phyloP scores from a whole-genome alignment of 345 rosid species.

The Conringia planisiliqua region DNA sequence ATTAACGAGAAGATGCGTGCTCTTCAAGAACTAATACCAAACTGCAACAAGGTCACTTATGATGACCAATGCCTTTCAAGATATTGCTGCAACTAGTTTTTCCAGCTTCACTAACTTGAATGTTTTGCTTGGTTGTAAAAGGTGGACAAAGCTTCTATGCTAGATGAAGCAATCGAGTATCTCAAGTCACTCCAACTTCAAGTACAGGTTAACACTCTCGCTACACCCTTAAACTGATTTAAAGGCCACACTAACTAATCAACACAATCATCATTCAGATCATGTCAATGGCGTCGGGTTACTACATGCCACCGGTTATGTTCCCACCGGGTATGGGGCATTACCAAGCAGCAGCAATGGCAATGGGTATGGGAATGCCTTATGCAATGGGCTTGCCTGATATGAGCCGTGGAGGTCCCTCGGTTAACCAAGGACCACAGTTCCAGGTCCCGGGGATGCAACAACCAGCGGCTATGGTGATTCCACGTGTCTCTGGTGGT shows the following conservation, averaged over 20 bases:
- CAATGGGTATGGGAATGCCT: constrained; percentile 69
- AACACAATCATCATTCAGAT: constrained; percentile 44
- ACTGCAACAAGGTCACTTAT: constrained; percentile 95
- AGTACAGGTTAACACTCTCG: constrained; percentile 59
- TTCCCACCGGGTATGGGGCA: constrained; percentile 63
- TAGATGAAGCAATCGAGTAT: constrained; percentile 94
- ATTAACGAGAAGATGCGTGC: constrained; percentile 95
- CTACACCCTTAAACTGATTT: constrained; percentile 3
- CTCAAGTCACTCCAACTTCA: constrained; percentile 84
- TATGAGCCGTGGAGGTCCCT: constrained; percentile 41
- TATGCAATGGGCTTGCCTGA: constrained; percentile 62
- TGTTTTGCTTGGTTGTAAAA: constrained; percentile 36
- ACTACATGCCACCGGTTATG: constrained; percentile 78
- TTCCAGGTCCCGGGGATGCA: constrained; percentile 52
- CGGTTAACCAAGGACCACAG: constrained; percentile 51
- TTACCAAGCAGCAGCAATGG: constrained; percentile 61
- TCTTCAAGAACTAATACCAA: constrained; percentile 89
- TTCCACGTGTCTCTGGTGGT: constrained; percentile 40
- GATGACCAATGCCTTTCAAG: neutral
- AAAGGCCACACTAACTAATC: neutral
- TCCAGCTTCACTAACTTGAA: constrained; percentile 15
- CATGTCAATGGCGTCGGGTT: constrained; percentile 80
- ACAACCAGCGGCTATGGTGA: constrained; percentile 45
- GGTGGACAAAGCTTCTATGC: constrained; percentile 98
- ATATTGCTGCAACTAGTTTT: neutral